Base-by-base conservation (phyloP, 176 grass and related monocot genomes). In the Triticum dicoccoides region DNA sequence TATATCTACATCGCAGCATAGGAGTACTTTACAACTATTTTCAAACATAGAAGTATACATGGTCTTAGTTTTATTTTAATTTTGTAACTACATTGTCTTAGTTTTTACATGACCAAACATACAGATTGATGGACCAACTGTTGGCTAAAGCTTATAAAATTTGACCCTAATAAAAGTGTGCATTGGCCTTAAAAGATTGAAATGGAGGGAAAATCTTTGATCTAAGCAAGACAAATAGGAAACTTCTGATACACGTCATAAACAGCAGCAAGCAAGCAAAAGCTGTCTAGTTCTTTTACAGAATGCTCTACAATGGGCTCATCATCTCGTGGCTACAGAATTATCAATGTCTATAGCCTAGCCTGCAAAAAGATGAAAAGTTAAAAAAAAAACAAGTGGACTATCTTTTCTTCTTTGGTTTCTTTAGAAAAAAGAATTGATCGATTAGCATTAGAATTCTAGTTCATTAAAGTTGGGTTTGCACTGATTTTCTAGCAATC, bases 401-500 rank as follows among this genome's bases (percentile, higher is more conserved):
- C 70, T 75, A 54, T 56, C 20, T 38, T 75, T 75, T 73, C 7
- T n/a, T 59, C 51, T 58, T 73, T 69, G 72, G 34, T 61, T 68
- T 34, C 49, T 90, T 85, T 86, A 81, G 45, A 27, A 79, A 82
- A 83, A 82, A 86, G 38, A 6, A 38, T 73, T 73, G 24, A 12
- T 41, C 9, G 21, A 87, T 70, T 35, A 59, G 44, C 44, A 91
- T 63, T 89, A 70, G 37, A 80, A 81, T 72, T 89, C 66, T 47
- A n/a, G 77, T 80, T 68, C 63, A 83, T 42, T 12, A 80, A 75
- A 83, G 73, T 65, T 84, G 83, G 18, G 81, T 76, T 90, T 82
- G 10, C 49, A 78, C n/a, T 69, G 24, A 52, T 3, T 44, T 70
- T 42, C 81, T 87, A 81, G 71, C 47, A 77, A 84, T 29, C 54